Conservation (phyloP, 306 rosid species). For the Casuarina glauca region DNA sequence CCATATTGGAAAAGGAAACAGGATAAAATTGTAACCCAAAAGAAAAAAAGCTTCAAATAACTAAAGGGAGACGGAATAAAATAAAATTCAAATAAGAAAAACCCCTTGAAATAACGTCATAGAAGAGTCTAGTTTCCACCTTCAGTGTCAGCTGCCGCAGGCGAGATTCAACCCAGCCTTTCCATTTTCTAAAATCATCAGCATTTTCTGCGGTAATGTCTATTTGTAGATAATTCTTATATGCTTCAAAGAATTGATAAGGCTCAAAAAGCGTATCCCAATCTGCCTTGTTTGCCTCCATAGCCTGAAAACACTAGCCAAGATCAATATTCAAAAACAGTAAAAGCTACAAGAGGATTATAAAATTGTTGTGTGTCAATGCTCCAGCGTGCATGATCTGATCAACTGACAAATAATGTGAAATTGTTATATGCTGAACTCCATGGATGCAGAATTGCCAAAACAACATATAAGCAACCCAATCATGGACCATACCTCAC, state of each 20-base stretch:
- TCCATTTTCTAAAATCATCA: conserved; percentile 89
- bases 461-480: conserved; percentile 8
- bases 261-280: conserved; percentile 95
- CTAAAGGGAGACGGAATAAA: conserved; percentile 9
- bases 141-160: conserved; percentile 88
- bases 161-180: conserved; percentile 99
- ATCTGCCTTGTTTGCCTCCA: conserved; percentile 75
- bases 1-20: conserved; percentile 18
- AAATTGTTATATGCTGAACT: neutral
- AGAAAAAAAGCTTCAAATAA: conserved; percentile 6
- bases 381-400: neutral
- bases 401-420: neutral
- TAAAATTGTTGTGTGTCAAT: neutral
- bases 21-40: neutral
- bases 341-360: neutral
- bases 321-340: conserved; percentile 13
- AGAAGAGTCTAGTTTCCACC: conserved; percentile 44
- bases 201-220: conserved; percentile 75
- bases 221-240: conserved; percentile 82
- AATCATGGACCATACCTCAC: conserved; percentile 64
- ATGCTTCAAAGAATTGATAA: conserved; percentile 79
- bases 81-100: conserved; percentile 2
- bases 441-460: conserved; percentile 8
- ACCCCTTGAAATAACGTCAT: neutral
- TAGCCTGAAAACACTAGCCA: conserved; percentile 60